Percentiles rank a stretch among this genome's conserved stretches.
phyloP scores from a whole-genome alignment of 140 eudicot species.

The Bidens hawaiensis region DNA sequence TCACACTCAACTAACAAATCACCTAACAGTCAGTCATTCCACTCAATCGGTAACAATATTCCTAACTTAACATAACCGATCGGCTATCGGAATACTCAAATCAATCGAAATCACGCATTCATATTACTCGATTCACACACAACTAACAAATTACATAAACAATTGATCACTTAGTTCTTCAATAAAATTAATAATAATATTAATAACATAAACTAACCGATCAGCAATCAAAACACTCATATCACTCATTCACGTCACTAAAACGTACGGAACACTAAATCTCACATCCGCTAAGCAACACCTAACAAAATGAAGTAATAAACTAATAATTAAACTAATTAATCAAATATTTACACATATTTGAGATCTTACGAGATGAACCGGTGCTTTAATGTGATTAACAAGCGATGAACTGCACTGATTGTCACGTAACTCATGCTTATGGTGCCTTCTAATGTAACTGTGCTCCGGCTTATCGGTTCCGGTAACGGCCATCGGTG shows the following conservation, averaged over 20 bases:
- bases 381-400: constrained; percentile 79
- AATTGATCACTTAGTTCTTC: too few relatives aligned
- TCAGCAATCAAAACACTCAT: neutral
- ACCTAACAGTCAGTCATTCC: too few relatives aligned
- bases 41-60: too few relatives aligned
- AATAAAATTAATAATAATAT: too few relatives aligned
- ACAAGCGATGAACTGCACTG: constrained; percentile 65
- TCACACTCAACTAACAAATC: too few relatives aligned
- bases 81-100: constrained; percentile 17
- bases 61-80: too few relatives aligned
- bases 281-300: constrained; percentile 9
- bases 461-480: constrained; percentile 34
- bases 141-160: too few relatives aligned
- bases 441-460: constrained; percentile 55
- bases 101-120: too few relatives aligned
- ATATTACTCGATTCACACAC: too few relatives aligned
- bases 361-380: constrained; percentile 48
- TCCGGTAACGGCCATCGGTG: constrained; percentile 39
- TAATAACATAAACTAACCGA: neutral
- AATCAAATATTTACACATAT: neutral
- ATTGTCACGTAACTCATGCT: constrained; percentile 50
- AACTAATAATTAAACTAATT: too few relatives aligned
- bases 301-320: neutral
- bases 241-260: constrained; percentile 17
- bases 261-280: neutral